Evolutionary conservation across 1,139 yeast genomes (phyloP).

Genomic region (Entelexis paramagnoliae): DNA sequence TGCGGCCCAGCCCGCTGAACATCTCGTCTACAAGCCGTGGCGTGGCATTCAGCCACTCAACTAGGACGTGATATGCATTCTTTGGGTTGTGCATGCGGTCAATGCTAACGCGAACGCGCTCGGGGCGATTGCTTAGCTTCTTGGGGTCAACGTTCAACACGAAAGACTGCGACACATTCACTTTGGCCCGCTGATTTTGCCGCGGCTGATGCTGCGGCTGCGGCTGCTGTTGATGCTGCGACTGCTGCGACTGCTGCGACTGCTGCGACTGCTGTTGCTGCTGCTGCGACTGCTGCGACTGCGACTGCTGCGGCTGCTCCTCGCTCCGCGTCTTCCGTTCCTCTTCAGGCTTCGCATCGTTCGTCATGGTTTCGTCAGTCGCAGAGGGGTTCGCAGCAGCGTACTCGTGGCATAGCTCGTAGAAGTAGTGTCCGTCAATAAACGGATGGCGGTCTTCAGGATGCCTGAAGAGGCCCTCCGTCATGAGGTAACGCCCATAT

Average conservation of each 20-base stretch:
- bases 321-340: background rate
- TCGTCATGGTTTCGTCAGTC: background rate
- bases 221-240: too few relatives aligned
- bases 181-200: background rate
- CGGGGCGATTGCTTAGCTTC: constrained; percentile 63
- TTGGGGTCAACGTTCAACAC: constrained; percentile 68
- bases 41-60: constrained; percentile 90
- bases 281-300: background rate
- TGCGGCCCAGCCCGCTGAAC: constrained; percentile 67
- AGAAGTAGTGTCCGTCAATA: constrained; percentile 86
- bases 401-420: constrained; percentile 55
- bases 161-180: constrained; percentile 29
- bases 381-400: background rate
- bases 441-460: constrained; percentile 77
- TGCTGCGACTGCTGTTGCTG: background rate
- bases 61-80: constrained; percentile 80
- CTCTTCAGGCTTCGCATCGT: background rate
- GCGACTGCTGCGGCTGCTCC: background rate
- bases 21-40: constrained; percentile 82
- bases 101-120: constrained; percentile 70
- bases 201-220: background rate
- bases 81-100: constrained; percentile 92
- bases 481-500: constrained; percentile 71
- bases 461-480: constrained; percentile 59
- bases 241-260: background rate